Evolutionary conservation across 2,329 filamentous ascomycete species (phyloP).

Genomic region (Rugonectria rugulosa): DNA sequence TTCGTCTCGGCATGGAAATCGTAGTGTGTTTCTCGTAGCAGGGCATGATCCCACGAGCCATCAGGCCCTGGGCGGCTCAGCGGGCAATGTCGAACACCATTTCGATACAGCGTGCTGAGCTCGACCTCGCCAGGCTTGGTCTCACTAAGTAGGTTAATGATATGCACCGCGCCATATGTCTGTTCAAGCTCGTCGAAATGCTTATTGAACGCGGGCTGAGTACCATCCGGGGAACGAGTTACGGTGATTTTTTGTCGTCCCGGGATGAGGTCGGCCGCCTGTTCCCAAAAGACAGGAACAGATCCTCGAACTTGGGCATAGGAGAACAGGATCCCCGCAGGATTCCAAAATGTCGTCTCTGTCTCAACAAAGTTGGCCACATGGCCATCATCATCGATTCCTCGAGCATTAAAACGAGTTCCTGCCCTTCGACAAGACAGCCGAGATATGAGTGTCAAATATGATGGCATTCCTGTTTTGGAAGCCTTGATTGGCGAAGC

Average conservation of each 20-base stretch:
- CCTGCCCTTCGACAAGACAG: constrained; percentile 91
- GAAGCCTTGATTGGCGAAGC: constrained; percentile 73
- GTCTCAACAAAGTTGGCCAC: constrained; percentile 99
- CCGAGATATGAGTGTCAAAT: constrained; percentile 88
- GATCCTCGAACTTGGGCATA: constrained; percentile 94
- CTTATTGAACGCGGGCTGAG: constrained; percentile 93
- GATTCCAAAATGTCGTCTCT: constrained; percentile 90
- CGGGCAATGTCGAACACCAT: constrained; percentile 77
- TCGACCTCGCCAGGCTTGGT: constrained; percentile 87
- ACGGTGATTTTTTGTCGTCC: constrained; percentile 94
- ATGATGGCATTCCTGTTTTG: constrained; percentile 78
- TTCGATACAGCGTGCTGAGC: constrained; percentile 79
- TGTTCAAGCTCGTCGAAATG: constrained; percentile 90
- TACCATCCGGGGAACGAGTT: constrained; percentile 87
- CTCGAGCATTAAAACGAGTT: constrained; percentile 95
- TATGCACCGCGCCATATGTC: constrained; percentile 88
- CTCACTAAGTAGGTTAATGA: constrained; percentile 93
- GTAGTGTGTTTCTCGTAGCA: constrained; percentile 85
- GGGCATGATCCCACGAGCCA: constrained; percentile 69
- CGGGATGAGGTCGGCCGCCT: constrained; percentile 84
- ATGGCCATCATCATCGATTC: constrained; percentile 96
- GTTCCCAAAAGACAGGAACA: constrained; percentile 97
- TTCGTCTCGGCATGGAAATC: constrained; percentile 97
- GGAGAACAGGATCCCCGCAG: constrained; percentile 81
- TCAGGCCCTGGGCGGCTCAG: constrained; percentile 68